Conservation (phyloP, 2,329 filamentous ascomycete species). For the Sarocladium brachiariae region DNA sequence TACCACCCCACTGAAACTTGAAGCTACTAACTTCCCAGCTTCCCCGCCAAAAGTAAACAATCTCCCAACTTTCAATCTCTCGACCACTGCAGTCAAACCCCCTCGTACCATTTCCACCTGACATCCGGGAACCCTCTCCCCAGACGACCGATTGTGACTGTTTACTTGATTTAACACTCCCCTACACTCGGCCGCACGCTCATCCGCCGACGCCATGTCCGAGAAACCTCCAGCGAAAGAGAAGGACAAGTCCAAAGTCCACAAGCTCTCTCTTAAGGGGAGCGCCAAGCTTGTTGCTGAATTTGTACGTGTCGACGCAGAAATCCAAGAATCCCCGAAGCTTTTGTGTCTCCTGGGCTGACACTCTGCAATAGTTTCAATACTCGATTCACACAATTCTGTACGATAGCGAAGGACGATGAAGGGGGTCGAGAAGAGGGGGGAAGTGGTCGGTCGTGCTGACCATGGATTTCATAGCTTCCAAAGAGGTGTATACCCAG, state of each 20-base stretch:
- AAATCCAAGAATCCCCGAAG: too few relatives aligned
- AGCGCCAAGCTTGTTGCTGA: slow-evolving; percentile 83
- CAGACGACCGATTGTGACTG: too few relatives aligned
- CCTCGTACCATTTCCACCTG: background rate
- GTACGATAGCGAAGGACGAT: too few relatives aligned
- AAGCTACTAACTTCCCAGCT: background rate
- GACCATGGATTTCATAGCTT: slow-evolving; percentile 53
- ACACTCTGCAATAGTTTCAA: slow-evolving; percentile 88
- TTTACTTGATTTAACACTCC: too few relatives aligned
- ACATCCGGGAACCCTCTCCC: too few relatives aligned
- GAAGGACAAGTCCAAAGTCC: slow-evolving; percentile 77
- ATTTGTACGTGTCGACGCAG: slow-evolving; percentile 82
- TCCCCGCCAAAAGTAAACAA: slow-evolving; percentile 9
- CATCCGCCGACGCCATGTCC: background rate
- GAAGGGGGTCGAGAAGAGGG: background rate
- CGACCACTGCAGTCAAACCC: background rate
- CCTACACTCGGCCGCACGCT: too few relatives aligned
- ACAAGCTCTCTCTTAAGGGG: slow-evolving; percentile 88
- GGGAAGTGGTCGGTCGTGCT: background rate
- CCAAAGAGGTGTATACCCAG: slow-evolving; percentile 79
- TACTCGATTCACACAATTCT: slow-evolving; percentile 97
- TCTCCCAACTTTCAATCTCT: slow-evolving; percentile 7
- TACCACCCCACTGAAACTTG: too few relatives aligned
- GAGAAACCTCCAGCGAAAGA: slow-evolving; percentile 22
- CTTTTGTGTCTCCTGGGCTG: too few relatives aligned